Evolutionary conservation across 345 rosid genomes (phyloP).

Genomic region (Lepidium aucheri): DNA sequence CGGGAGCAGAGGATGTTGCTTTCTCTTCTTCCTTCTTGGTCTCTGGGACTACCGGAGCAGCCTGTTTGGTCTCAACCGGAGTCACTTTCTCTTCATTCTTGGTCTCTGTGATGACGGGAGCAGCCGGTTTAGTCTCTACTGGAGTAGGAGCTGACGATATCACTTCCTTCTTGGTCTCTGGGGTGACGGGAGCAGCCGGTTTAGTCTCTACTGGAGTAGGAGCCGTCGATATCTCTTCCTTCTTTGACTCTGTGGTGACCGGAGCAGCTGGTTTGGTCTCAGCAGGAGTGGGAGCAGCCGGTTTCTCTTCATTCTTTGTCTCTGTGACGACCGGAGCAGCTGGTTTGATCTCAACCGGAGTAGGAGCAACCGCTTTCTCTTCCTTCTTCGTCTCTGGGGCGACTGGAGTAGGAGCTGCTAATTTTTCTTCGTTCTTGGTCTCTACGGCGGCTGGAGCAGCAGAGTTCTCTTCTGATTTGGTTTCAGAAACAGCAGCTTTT

Average conservation of each 20-base stretch:
- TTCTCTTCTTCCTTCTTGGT: too few species aligned
- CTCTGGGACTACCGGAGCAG: too few species aligned
- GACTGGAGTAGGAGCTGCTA: neutral
- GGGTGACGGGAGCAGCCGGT: neutral
- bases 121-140: conserved; percentile 6
- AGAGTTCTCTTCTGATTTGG: neutral
- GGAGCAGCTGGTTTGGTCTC: neutral
- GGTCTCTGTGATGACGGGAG: neutral
- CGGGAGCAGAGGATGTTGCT: too few species aligned
- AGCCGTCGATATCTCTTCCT: conserved; percentile 3
- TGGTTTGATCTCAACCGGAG: neutral
- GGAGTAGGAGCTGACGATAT: neutral
- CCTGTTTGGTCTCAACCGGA: too few species aligned
- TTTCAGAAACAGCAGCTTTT: too few species aligned
- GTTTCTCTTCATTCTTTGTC: neutral
- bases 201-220: neutral
- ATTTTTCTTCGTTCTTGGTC: too few species aligned
- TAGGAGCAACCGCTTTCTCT: neutral
- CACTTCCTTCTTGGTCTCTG: neutral
- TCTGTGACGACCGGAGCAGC: neutral
- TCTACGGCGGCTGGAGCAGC: neutral
- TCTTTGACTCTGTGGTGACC: neutral
- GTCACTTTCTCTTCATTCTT: too few species aligned
- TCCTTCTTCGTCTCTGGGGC: neutral
- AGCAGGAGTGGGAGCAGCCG: neutral